Conservation (phyloP, 1,284 basidiomycete species). For the Tilletia walkeri region DNA sequence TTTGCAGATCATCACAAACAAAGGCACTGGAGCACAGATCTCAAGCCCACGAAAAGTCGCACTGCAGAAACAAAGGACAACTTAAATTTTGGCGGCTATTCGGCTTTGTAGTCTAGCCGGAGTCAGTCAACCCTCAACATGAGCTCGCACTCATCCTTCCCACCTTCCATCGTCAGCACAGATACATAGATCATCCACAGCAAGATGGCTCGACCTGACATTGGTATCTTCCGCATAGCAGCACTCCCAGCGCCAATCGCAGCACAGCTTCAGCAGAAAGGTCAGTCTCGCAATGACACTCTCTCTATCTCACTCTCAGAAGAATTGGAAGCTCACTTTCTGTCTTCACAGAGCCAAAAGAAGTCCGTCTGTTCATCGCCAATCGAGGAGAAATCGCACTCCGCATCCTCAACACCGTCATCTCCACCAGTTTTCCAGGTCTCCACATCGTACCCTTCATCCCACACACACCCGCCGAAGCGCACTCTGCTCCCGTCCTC, state of each 20-base stretch:
- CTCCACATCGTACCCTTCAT: conserved; percentile 25
- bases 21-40: too few species aligned
- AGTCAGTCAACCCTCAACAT: too few species aligned
- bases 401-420: conserved; percentile 33
- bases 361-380: conserved; percentile 52
- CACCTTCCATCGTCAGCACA: too few species aligned
- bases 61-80: too few species aligned
- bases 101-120: too few species aligned
- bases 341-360: not conserved
- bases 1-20: too few species aligned
- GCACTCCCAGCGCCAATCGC: not conserved
- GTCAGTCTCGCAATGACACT: not conserved
- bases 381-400: conserved; percentile 41
- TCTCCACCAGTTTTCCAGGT: conserved; percentile 23
- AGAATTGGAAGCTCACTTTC: too few species aligned
- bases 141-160: too few species aligned
- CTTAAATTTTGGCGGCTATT: too few species aligned
- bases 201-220: not conserved
- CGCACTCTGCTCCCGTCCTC: conserved; percentile 28
- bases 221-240: not conserved
- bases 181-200: not conserved
- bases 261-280: not conserved
- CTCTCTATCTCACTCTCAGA: too few species aligned
- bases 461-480: conserved; percentile 28
- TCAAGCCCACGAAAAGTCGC: too few species aligned